Evolutionary conservation across 1,284 basidiomycete genomes (phyloP).

Genomic region (Pseudozyma hubeiensis): DNA sequence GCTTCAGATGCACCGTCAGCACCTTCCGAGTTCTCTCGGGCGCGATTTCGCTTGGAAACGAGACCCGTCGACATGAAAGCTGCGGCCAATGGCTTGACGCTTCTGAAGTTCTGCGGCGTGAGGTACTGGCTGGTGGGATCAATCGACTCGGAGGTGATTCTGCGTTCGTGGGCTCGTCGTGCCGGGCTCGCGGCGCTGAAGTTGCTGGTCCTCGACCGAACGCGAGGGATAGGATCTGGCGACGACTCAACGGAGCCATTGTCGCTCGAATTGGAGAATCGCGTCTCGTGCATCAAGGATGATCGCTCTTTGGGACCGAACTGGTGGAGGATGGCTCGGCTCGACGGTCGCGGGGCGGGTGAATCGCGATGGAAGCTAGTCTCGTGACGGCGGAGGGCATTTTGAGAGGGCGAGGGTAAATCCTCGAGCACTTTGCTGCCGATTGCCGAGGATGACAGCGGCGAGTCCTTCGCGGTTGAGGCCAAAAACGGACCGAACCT

Average conservation of each 20-base stretch:
- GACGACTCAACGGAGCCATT: conserved; percentile 35
- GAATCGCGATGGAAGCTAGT: conserved; percentile 43
- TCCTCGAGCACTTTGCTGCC: conserved; percentile 26
- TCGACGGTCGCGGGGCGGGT: conserved; percentile 26
- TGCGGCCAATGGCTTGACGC: conserved; percentile 70
- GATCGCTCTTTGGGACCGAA: conserved; percentile 56
- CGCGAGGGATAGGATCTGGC: conserved; percentile 35
- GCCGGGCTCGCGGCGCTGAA: conserved; percentile 34
- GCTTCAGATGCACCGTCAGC: conserved; percentile 40
- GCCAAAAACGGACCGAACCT: conserved; percentile 18
- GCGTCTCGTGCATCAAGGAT: conserved; percentile 51
- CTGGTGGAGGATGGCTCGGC: conserved; percentile 16
- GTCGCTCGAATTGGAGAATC: conserved; percentile 42
- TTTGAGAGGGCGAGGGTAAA: conserved; percentile 36
- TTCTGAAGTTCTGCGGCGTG: conserved; percentile 70
- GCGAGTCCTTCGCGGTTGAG: conserved; percentile 18
- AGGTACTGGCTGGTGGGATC: conserved; percentile 41
- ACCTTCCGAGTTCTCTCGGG: conserved; percentile 37
- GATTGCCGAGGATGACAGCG: conserved; percentile 2
- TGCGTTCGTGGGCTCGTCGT: conserved; percentile 30
- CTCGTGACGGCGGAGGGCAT: conserved; percentile 35
- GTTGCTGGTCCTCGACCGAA: conserved; percentile 35
- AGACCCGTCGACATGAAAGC: conserved; percentile 70
- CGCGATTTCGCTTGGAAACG: conserved; percentile 66
- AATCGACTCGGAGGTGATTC: conserved; percentile 32